phyloP scores from a whole-genome alignment of 108 stramenopile genomes.

The Schizochytrium sp. region DNA sequence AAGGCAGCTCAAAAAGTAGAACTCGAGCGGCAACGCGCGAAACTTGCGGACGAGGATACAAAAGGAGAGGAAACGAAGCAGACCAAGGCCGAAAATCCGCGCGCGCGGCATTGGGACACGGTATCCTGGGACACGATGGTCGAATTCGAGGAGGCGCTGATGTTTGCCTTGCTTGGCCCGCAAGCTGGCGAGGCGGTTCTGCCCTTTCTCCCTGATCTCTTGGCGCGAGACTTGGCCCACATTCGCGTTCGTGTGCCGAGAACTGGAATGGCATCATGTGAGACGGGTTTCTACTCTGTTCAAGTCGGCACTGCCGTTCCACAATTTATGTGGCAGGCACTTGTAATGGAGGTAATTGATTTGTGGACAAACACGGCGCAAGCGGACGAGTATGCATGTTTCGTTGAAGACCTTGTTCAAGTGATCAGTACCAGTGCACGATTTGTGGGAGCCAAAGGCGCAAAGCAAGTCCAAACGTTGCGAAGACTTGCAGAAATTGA shows the following conservation, averaged over 20 bases:
- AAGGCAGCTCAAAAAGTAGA: background rate
- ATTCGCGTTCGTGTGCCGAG: too few species aligned
- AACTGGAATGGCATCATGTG: too few species aligned
- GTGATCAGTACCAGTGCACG: background rate
- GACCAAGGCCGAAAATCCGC: background rate
- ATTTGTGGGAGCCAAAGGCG: background rate
- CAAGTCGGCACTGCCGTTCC: background rate
- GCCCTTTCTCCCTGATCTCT: background rate
- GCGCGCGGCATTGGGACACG: background rate
- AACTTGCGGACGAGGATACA: too few species aligned
- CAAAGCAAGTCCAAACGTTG: background rate
- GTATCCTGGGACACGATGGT: background rate
- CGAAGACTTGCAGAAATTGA: background rate
- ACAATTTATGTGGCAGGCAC: background rate
- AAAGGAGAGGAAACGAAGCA: background rate
- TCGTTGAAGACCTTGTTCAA: background rate
- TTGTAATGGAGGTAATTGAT: background rate
- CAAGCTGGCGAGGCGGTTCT: background rate
- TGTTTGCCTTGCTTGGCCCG: background rate
- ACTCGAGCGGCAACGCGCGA: too few species aligned
- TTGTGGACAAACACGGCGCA: conserved; percentile 5
- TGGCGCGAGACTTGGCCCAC: background rate
- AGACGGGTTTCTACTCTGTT: too few species aligned
- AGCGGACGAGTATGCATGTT: background rate
- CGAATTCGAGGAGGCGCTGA: background rate